These are phyloP conservation scores for Vigna mungo DNA, from an alignment of 306 rosid genomes.

Conservation along the genomic window DNA sequence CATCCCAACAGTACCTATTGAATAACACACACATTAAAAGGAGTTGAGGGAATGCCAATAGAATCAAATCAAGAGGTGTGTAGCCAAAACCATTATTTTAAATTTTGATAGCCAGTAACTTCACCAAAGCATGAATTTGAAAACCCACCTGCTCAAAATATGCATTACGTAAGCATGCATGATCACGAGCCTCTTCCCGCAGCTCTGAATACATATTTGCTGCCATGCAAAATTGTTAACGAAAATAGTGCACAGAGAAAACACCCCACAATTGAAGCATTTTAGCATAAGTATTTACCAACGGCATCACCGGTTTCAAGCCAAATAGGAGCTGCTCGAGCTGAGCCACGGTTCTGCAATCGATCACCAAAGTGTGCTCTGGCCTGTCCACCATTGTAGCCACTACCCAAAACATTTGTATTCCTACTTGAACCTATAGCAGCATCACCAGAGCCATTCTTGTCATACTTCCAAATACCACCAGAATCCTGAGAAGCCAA, in stretches of 20 bases:
- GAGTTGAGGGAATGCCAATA: conserved; percentile 19
- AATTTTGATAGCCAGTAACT: conserved; percentile 8
- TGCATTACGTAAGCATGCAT: conserved; percentile 94
- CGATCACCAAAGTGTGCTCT: conserved; percentile 68
- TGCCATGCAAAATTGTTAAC: conserved; percentile 70
- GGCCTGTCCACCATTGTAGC: conserved; percentile 70
- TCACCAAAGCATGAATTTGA: conserved; percentile 10
- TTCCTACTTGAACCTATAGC: conserved; percentile 85
- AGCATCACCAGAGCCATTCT: conserved; percentile 71
- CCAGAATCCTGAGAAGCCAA: conserved; percentile 90
- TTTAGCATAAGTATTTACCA: conserved; percentile 75
- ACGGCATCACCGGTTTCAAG: conserved; percentile 97
- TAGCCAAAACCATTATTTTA: not conserved
- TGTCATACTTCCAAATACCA: conserved; percentile 86
- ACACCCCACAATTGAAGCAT: conserved; percentile 45
- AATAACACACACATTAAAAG: not conserved
- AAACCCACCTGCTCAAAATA: conserved; percentile 90
- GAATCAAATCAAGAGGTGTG: not conserved
- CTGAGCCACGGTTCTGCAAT: conserved; percentile 70
- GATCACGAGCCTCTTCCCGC: conserved; percentile 98
- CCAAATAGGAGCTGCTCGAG: conserved; percentile 87
- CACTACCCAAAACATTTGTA: conserved; percentile 65
- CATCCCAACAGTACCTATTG: conserved; percentile 25
- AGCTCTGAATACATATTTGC: conserved; percentile 90
- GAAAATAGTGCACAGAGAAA: conserved; percentile 44